These are phyloP conservation scores for Spencermartinsiella ligniputridi DNA, from an alignment of 1,139 yeast species.

Conservation along the genomic window DNA sequence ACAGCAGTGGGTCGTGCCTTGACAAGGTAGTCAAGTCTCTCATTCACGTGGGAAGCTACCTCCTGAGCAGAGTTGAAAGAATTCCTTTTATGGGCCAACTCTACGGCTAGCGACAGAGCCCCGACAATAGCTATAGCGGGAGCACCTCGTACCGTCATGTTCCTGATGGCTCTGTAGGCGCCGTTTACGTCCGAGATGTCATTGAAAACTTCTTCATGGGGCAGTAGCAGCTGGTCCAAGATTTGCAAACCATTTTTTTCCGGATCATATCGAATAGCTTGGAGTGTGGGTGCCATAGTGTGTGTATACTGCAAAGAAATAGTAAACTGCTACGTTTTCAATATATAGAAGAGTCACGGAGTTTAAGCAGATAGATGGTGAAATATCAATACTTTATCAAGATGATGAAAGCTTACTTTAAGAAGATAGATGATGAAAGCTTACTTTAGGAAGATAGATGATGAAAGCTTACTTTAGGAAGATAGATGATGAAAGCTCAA, in stretches of 20 bases:
- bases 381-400: too few relatives aligned
- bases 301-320: too few relatives aligned
- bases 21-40: slow-evolving; percentile 59
- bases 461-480: too few relatives aligned
- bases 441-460: too few relatives aligned
- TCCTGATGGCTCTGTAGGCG: slow-evolving; percentile 76
- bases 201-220: slow-evolving; percentile 70
- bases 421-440: too few relatives aligned
- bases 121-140: slow-evolving; percentile 98
- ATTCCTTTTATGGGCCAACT: slow-evolving; percentile 35
- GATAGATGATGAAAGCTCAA: too few relatives aligned
- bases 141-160: slow-evolving; percentile 96
- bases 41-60: slow-evolving; percentile 19
- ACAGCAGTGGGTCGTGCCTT: slow-evolving; percentile 94
- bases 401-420: too few relatives aligned
- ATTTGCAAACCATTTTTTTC: slow-evolving; percentile 48
- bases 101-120: slow-evolving; percentile 75
- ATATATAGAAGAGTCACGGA: too few relatives aligned
- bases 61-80: slow-evolving; percentile 1
- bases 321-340: too few relatives aligned
- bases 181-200: slow-evolving; percentile 56
- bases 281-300: too few relatives aligned
- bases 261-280: slow-evolving; percentile 68
- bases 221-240: slow-evolving; percentile 77
- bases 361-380: too few relatives aligned